Evolutionary conservation across 2,329 filamentous ascomycete genomes (phyloP), one percentile per base, ranked within the genome.

Genomic region (Grosmannia serpens): DNA sequence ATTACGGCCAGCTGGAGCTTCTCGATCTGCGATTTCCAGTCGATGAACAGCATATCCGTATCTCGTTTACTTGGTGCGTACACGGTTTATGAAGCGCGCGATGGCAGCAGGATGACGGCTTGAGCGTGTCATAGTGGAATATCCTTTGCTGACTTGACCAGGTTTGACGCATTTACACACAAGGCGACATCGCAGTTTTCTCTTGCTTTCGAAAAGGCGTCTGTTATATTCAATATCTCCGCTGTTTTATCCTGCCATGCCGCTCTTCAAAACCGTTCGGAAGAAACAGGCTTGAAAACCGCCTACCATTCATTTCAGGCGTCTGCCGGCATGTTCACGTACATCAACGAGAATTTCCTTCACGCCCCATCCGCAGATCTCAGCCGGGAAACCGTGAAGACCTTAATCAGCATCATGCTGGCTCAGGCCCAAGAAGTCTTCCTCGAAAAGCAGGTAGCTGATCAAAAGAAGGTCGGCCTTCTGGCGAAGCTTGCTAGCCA

Each of bases 81-180:
- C 13, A 6, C 15, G 1, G 15, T 9, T 49, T 15, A 1, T 33
- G 41, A 38, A 35, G 29, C 31, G 20, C 22, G 22, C 33, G 13
- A 4, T 9, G 41, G 20, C 20, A 8, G 8, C 8, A n/a, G 20
- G 41, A 15, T 17, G 41, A 9, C 6, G 2, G 13, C 20, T n/a
- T 44, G 52, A 53, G 33, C 17, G 20, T 17, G n/a, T 44, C 41
- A n/a, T 20, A 44, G 17, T n/a, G n/a, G 20, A 17, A 44, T 17
- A 8, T 15, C 9, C 20, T 22, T 44, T 44, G 41, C 41, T 44
- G n/a, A 44, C 41, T n/a, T 4, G 41, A 20, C 41, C 68, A 96
- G 91, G 91, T 97, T 95, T 74, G 94, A 99, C 72, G 94, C 95
- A n/a, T 99, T 99, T 70, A 99, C 94, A 51, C 91, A 96, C 71